A percentile compares a stretch with the other conserved stretches of the same genome.
These are phyloP conservation scores for Blastobotrys persicus DNA, from an alignment of 1,139 yeast genomes.

Conservation along the genomic window DNA sequence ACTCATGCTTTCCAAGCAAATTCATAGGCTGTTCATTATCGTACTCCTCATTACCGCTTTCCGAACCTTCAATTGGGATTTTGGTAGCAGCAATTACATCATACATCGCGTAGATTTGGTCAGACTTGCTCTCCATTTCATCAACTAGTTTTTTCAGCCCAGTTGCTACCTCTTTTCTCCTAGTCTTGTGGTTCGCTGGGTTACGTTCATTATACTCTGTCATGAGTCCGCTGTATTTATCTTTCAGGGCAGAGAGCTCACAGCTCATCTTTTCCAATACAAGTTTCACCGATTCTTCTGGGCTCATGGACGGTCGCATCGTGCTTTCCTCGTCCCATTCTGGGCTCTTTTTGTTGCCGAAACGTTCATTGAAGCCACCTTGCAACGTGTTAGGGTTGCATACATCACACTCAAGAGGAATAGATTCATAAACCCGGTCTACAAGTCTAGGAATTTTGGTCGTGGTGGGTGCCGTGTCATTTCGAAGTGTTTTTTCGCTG, in stretches of 20 bases:
- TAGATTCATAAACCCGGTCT: constrained; percentile 14
- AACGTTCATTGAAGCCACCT: not conserved
- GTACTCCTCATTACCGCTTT: constrained; percentile 9
- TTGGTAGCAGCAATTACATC: constrained; percentile 31
- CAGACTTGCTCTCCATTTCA: constrained; percentile 35
- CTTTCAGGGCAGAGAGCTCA: constrained; percentile 29
- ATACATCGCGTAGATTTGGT: constrained; percentile 36
- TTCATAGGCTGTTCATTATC: constrained; percentile 3
- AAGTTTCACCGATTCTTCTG: constrained; percentile 31
- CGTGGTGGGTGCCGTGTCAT: not conserved
- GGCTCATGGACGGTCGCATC: constrained; percentile 33
- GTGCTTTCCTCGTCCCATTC: constrained; percentile 31
- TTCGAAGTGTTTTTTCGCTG: constrained; percentile 4
- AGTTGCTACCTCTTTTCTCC: constrained; percentile 29
- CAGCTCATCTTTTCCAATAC: constrained; percentile 30
- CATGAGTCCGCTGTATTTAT: constrained; percentile 24
- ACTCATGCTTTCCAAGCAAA: constrained; percentile 12
- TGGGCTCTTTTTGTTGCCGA: not conserved
- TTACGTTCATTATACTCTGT: constrained; percentile 30
- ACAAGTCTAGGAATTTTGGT: constrained; percentile 13
- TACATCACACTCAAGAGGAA: constrained; percentile 15
- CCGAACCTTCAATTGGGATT: constrained; percentile 14
- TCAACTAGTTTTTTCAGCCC: constrained; percentile 27
- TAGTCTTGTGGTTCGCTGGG: constrained; percentile 30
- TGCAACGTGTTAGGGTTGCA: constrained; percentile 10